Evolutionary conservation across 75 land plant genomes (phyloP).

Genomic region (Pinus taeda): DNA sequence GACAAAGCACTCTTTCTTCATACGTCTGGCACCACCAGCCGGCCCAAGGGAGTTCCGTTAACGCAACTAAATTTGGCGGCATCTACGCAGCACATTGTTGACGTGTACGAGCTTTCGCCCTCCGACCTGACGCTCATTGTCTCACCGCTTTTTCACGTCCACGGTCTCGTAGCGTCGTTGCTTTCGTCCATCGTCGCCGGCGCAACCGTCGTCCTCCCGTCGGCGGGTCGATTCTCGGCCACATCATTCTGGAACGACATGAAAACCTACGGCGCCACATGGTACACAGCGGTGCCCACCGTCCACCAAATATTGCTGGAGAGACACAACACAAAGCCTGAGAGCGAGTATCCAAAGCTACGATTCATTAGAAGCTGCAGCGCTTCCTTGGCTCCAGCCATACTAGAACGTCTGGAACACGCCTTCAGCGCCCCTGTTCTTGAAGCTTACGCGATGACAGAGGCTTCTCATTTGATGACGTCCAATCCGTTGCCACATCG

Average conservation of each 20-base stretch:
- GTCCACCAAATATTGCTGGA: slow-evolving; percentile 90
- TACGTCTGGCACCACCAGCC: slow-evolving; percentile 96
- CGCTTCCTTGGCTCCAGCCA: slow-evolving; percentile 73
- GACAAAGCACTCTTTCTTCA: slow-evolving; percentile 92
- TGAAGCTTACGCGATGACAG: slow-evolving; percentile 98
- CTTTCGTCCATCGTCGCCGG: slow-evolving; percentile 67
- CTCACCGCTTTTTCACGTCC: slow-evolving; percentile 92
- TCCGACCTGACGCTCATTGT: slow-evolving; percentile 77
- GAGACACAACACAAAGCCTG: slow-evolving; percentile 53
- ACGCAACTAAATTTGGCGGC: slow-evolving; percentile 79
- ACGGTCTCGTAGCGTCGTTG: slow-evolving; percentile 75
- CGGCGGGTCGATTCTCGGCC: slow-evolving; percentile 76
- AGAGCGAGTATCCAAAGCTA: slow-evolving; percentile 72
- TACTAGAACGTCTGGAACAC: slow-evolving; percentile 63
- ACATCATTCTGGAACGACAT: no score
- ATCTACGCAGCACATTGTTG: slow-evolving; percentile 62
- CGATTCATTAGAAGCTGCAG: slow-evolving; percentile 87
- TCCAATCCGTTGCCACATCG: slow-evolving; percentile 77
- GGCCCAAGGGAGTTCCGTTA: slow-evolving; percentile 94
- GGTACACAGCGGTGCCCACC: slow-evolving; percentile 98
- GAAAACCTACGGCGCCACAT: slow-evolving; percentile 61
- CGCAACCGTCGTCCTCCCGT: slow-evolving; percentile 74
- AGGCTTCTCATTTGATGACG: slow-evolving; percentile 86
- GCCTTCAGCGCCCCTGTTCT: slow-evolving; percentile 83
- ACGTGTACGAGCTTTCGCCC: slow-evolving; percentile 63